Percentiles rank a stretch among this genome's conserved stretches.
Evolutionary conservation across 768 basidiomycete genomes (phyloP).

Genomic region (Megacollybia marginata): DNA sequence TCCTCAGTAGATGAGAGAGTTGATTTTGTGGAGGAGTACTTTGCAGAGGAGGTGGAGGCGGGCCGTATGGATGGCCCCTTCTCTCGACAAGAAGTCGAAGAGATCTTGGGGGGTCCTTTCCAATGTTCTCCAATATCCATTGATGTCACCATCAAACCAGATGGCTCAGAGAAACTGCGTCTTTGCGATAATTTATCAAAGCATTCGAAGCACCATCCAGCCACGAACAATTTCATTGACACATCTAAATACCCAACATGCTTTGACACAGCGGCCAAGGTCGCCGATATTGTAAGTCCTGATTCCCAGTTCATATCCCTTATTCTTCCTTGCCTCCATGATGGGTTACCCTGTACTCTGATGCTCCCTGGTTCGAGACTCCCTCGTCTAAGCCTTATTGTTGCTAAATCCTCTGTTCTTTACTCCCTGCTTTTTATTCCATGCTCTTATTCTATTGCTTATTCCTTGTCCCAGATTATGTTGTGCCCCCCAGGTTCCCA

Average conservation of each 20-base stretch:
- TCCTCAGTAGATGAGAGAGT: background rate
- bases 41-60: background rate
- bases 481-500: background rate
- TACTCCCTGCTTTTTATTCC: background rate
- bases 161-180: conserved; percentile 3
- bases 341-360: background rate
- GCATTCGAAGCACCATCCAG: too few relatives aligned
- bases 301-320: background rate
- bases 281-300: too few relatives aligned
- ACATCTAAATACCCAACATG: too few relatives aligned
- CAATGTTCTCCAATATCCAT: too few relatives aligned
- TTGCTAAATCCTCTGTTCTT: background rate
- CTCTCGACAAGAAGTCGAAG: too few relatives aligned
- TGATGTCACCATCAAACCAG: background rate
- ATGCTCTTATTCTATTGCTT: too few relatives aligned
- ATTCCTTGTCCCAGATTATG: too few relatives aligned
- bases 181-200: background rate
- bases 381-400: background rate
- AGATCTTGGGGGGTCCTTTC: too few relatives aligned
- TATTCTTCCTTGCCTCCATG: background rate
- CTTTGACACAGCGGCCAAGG: too few relatives aligned
- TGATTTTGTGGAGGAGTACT: background rate
- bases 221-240: background rate
- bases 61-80: background rate
- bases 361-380: background rate